Conservation (phyloP, 495 filamentous ascomycete species). For the Clohesyomyces aquaticus region DNA sequence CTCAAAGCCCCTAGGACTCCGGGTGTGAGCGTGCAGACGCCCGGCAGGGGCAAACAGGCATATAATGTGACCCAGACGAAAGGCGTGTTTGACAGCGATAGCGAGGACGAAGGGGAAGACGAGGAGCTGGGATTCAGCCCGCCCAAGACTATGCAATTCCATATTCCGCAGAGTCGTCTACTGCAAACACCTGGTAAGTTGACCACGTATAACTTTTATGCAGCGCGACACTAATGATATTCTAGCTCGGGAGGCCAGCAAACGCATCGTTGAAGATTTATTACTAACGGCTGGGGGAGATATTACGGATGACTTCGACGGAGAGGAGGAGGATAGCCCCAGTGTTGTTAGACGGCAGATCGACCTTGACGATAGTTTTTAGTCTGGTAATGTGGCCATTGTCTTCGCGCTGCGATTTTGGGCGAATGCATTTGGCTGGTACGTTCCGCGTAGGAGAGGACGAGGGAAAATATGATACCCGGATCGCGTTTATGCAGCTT, state of each 20-base stretch:
- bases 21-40: constrained; percentile 79
- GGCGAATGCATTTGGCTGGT: too few relatives aligned
- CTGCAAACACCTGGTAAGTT: constrained; percentile 85
- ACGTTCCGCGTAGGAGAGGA: too few relatives aligned
- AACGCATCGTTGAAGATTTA: constrained; percentile 88
- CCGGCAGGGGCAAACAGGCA: constrained; percentile 35
- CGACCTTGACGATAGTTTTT: constrained; percentile 43
- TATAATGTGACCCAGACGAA: constrained; percentile 10
- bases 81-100: constrained; percentile 37
- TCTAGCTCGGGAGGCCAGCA: constrained; percentile 84
- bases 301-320: constrained; percentile 49
- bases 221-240: background rate
- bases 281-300: constrained; percentile 81
- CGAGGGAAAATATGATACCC: too few relatives aligned
- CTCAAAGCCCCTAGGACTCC: constrained; percentile 61
- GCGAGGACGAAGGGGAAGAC: constrained; percentile 58
- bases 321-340: constrained; percentile 57
- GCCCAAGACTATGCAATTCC: constrained; percentile 97
- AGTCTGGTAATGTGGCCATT: background rate
- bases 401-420: too few relatives aligned
- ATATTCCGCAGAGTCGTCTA: constrained; percentile 81
- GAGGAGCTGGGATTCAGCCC: constrained; percentile 73
- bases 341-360: constrained; percentile 60
- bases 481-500: background rate
- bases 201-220: constrained; percentile 4